Evolutionary conservation across 2,329 filamentous ascomycete species (phyloP), one percentile per base, ranked within the genome.

Genomic region (Sporothrix globosa): DNA sequence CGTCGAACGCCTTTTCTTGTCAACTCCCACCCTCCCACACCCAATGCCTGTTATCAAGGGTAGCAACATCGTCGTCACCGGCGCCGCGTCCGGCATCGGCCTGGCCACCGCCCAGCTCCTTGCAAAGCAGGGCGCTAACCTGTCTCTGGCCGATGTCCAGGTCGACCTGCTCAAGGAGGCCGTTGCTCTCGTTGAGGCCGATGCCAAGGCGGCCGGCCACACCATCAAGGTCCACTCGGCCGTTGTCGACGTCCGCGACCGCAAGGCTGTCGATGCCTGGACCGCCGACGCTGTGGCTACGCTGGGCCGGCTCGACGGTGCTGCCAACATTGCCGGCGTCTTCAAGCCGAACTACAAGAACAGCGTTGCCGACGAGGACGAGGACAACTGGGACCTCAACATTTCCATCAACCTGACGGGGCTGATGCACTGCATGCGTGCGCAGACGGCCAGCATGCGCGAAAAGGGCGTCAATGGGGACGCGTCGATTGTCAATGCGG

Each of bases 241-340:
- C 9, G 69, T 71, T 0, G 69, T 73, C 10, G 71, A 73, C 39
- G 71, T 73, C 21, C 53, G 67, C 34, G 27, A 65, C 30, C 63
- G 48, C 9, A 50, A 27, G 14, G 79, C 85, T 39, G 85, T 87
- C 11, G 83, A 88, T 41, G 74, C 75, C 24, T 87, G 85, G 85
- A 82, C 86, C 61, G 77, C 79, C 7, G 77, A 76, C 63, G 81
- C 82, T 13, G 76, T 87, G n/a, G 74, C 79, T n/a, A 79, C 79
- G 44, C 85, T 85, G 68, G 86, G 86, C 4, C 82, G 82, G 67
- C 80, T 88, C 10, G 83, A 87, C 74, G 83, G 85, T 4, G 84
- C 85, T 24, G 85, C 83, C 13, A 88, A 89, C 69, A 80, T 86
- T 10, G 87, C 87, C 4, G 84, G 85, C 56, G 75, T 81, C 56